Conservation (phyloP, 1,139 yeast species). For the Yamadazyma oceani region DNA sequence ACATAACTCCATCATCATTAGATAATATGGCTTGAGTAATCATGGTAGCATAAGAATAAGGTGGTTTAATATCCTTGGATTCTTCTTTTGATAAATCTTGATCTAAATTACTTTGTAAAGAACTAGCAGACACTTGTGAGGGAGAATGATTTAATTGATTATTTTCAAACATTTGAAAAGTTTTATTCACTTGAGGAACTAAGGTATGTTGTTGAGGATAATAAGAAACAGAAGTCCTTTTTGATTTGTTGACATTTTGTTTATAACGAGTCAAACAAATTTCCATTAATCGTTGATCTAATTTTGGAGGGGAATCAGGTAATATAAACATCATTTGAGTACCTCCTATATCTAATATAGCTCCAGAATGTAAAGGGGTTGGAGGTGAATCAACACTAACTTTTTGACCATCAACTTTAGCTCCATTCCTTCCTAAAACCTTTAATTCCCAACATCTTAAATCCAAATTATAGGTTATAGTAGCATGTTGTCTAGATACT, state of each 20-base stretch:
- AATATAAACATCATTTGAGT: slow-evolving; percentile 98
- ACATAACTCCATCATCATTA: slow-evolving; percentile 82
- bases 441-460: slow-evolving; percentile 82
- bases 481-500: slow-evolving; percentile 87
- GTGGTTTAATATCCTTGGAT: slow-evolving; percentile 91
- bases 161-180: slow-evolving; percentile 57
- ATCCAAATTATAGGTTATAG: slow-evolving; percentile 72
- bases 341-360: slow-evolving; percentile 90
- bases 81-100: slow-evolving; percentile 87
- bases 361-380: slow-evolving; percentile 74
- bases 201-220: slow-evolving; percentile 22
- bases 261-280: slow-evolving; percentile 35
- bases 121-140: slow-evolving; percentile 39
- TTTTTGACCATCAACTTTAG: slow-evolving; percentile 76
- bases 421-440: slow-evolving; percentile 88
- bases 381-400: slow-evolving; percentile 50
- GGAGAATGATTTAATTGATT: slow-evolving; percentile 41
- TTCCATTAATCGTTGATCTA: slow-evolving; percentile 52
- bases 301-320: slow-evolving; percentile 83
- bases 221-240: slow-evolving; percentile 13
- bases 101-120: slow-evolving; percentile 49
- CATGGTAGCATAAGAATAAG: slow-evolving; percentile 96
- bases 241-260: slow-evolving; percentile 22
- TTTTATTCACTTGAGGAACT: slow-evolving; percentile 30
- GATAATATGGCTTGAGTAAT: slow-evolving; percentile 95